These are phyloP conservation scores for Wickerhamomyces canadensis DNA, from an alignment of 805 yeast genomes.

Conservation along the genomic window DNA sequence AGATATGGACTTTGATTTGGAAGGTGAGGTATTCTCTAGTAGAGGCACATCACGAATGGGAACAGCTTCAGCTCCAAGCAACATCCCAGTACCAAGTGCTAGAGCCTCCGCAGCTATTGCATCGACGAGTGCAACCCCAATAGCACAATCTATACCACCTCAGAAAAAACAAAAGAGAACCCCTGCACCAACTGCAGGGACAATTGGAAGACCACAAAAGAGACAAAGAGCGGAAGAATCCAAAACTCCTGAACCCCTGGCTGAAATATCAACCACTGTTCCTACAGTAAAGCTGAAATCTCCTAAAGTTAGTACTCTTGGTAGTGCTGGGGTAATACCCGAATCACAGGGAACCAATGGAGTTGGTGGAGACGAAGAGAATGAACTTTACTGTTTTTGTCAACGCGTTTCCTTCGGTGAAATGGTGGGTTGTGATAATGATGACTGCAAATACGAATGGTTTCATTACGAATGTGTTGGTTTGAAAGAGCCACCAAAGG, in stretches of 20 bases:
- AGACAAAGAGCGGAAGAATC: constrained; percentile 19
- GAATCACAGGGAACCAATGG: constrained; percentile 1
- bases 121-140: neutral
- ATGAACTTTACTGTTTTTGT: constrained; percentile 80
- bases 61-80: constrained; percentile 13
- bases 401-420: constrained; percentile 92
- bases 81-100: neutral
- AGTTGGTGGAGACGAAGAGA: constrained; percentile 50
- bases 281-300: neutral
- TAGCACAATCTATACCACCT: neutral
- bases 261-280: neutral
- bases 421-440: constrained; percentile 95
- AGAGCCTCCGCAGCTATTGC: constrained; percentile 11
- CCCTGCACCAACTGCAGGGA: constrained; percentile 8
- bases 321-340: neutral
- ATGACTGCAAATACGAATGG: constrained; percentile 87
- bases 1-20: constrained; percentile 29
- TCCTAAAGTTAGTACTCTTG: constrained; percentile 8
- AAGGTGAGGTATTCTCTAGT: constrained; percentile 30
- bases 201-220: constrained; percentile 12
- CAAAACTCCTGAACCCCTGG: constrained; percentile 13
- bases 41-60: constrained; percentile 25
- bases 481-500: constrained; percentile 79
- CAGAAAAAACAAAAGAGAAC: constrained; percentile 10
- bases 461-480: constrained; percentile 96